phyloP scores from a whole-genome alignment of 805 yeast genomes.

The Torulaspora quercuum region DNA sequence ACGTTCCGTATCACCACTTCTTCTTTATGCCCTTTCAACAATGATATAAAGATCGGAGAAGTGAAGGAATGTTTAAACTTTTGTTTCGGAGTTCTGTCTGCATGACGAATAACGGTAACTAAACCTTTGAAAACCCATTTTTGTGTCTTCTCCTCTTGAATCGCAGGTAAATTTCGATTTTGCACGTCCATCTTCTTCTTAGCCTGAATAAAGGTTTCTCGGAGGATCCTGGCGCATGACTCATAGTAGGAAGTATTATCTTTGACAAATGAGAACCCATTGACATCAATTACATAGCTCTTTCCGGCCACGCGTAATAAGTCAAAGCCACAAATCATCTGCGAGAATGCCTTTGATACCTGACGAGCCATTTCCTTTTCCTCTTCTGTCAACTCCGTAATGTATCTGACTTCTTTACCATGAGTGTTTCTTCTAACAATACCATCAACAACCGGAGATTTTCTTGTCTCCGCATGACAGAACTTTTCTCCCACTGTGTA shows the following conservation, averaged over 20 bases:
- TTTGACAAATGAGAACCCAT: slow-evolving; percentile 96
- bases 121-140: slow-evolving; percentile 96
- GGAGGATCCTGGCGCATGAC: slow-evolving; percentile 69
- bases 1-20: slow-evolving; percentile 93
- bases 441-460: slow-evolving; percentile 99
- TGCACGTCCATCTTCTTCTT: slow-evolving; percentile 45
- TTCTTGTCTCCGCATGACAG: slow-evolving; percentile 98
- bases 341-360: slow-evolving; percentile 75
- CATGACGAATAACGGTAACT: slow-evolving; percentile 90
- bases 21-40: slow-evolving; percentile 90
- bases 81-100: slow-evolving; percentile 98
- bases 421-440: slow-evolving; percentile 95
- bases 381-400: slow-evolving; percentile 70
- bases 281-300: slow-evolving; percentile 93
- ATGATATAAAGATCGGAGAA: slow-evolving; percentile 77
- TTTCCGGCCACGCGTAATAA: slow-evolving; percentile 81
- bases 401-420: slow-evolving; percentile 91
- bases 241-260: slow-evolving; percentile 87
- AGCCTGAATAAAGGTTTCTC: slow-evolving; percentile 68
- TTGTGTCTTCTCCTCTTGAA: slow-evolving; percentile 49
- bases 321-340: slow-evolving; percentile 96
- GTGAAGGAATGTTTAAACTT: slow-evolving; percentile 93
- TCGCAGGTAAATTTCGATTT: slow-evolving; percentile 37
- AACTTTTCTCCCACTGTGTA: slow-evolving; percentile 88
- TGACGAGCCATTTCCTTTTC: slow-evolving; percentile 79